These are phyloP conservation scores for Candida chilensis DNA, from an alignment of 805 yeast species.

Conservation along the genomic window DNA sequence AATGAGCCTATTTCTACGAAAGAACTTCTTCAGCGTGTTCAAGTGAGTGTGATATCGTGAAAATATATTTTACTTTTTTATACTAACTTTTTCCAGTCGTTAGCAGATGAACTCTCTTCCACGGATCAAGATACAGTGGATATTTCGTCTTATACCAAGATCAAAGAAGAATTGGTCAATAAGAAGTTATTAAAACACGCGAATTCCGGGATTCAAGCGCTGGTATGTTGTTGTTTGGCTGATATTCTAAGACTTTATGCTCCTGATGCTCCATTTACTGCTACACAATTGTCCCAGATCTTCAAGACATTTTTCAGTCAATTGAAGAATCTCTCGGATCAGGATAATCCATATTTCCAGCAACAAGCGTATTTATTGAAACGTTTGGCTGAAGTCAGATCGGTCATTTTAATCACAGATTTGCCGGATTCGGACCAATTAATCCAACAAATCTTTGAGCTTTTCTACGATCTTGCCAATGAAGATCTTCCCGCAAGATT, in stretches of 20 bases:
- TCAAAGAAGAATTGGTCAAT: slow-evolving; percentile 45
- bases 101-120: slow-evolving; percentile 56
- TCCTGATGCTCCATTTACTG: slow-evolving; percentile 84
- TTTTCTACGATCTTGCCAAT: slow-evolving; percentile 47
- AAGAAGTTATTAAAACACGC: slow-evolving; percentile 50
- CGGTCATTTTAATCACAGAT: slow-evolving; percentile 68
- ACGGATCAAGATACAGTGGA: slow-evolving; percentile 55
- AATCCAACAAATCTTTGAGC: slow-evolving; percentile 45
- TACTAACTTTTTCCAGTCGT: no score
- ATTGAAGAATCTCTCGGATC: slow-evolving; percentile 44
- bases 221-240: slow-evolving; percentile 62
- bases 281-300: slow-evolving; percentile 48
- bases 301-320: slow-evolving; percentile 61
- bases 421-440: slow-evolving; percentile 52
- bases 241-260: slow-evolving; percentile 75
- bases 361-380: slow-evolving; percentile 61
- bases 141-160: slow-evolving; percentile 27
- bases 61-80: no score
- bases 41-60: slow-evolving; percentile 22
- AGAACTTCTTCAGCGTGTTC: slow-evolving; percentile 50
- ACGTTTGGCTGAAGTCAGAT: slow-evolving; percentile 64
- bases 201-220: slow-evolving; percentile 63
- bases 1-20: slow-evolving; percentile 50
- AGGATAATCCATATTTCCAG: slow-evolving; percentile 48
- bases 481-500: slow-evolving; percentile 38